phyloP scores from a whole-genome alignment of 345 rosid species.

The Kandelia obovata region DNA sequence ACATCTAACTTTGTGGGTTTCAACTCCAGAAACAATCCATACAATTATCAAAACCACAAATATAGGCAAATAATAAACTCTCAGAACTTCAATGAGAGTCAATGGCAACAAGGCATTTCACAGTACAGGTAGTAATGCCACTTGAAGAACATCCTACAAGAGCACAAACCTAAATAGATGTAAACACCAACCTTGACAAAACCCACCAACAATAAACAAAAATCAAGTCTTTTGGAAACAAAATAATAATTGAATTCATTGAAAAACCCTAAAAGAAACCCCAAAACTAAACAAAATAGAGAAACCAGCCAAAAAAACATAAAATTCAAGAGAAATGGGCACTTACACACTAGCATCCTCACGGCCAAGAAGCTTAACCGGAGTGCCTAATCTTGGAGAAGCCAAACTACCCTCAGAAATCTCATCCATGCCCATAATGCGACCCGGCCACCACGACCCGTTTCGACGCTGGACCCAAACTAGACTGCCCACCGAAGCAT shows the following conservation, averaged over 20 bases:
- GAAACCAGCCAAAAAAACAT: background rate
- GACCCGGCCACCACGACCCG: slow-evolving; percentile 99
- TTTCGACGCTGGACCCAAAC: slow-evolving; percentile 98
- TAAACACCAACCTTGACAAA: too few relatives aligned
- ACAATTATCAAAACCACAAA: too few relatives aligned
- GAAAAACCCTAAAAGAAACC: background rate
- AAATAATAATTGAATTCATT: background rate
- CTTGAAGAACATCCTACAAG: background rate
- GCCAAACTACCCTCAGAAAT: slow-evolving; percentile 66
- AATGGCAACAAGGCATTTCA: background rate
- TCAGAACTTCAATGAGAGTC: too few relatives aligned
- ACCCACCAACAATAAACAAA: too few relatives aligned
- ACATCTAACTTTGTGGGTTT: too few relatives aligned
- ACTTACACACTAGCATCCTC: slow-evolving; percentile 95
- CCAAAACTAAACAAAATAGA: background rate
- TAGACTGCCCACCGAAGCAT: slow-evolving; percentile 80
- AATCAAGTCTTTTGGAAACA: background rate
- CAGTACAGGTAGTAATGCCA: background rate
- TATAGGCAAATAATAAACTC: too few relatives aligned
- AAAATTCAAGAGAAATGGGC: slow-evolving; percentile 7
- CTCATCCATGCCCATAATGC: slow-evolving; percentile 70
- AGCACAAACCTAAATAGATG: too few relatives aligned
- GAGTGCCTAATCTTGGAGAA: slow-evolving; percentile 84
- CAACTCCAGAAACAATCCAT: too few relatives aligned
- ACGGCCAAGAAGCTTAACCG: slow-evolving; percentile 95